A percentile compares a stretch with the other conserved stretches of the same genome.
phyloP scores from a whole-genome alignment of 2,329 filamentous ascomycete species.

The Fusarium bulbicola region DNA sequence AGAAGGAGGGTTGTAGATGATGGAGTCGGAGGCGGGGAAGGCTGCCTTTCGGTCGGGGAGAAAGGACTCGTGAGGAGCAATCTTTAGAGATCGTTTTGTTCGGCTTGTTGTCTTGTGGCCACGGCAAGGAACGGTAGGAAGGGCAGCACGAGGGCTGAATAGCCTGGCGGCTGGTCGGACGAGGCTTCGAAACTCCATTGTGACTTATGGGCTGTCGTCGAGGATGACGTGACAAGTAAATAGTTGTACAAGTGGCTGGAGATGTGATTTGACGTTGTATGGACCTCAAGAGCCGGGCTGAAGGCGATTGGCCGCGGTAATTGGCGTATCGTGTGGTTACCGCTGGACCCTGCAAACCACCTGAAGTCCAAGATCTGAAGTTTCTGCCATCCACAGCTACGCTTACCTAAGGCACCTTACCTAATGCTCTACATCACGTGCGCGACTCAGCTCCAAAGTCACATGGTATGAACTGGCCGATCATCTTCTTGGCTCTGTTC shows the following conservation, averaged over 20 bases:
- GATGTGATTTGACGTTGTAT: neutral
- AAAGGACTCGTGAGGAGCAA: constrained; percentile 70
- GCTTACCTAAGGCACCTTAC: constrained; percentile 29
- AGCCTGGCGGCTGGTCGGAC: constrained; percentile 49
- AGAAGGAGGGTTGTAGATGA: constrained; percentile 67
- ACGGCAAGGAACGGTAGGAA: constrained; percentile 45
- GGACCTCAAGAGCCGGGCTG: constrained; percentile 29
- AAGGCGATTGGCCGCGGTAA: constrained; percentile 37
- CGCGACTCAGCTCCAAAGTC: fast-evolving
- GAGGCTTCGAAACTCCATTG: constrained; percentile 50
- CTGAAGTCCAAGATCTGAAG: constrained; percentile 38
- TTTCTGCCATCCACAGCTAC: constrained; percentile 31
- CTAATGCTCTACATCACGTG: neutral
- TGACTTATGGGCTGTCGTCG: constrained; percentile 16
- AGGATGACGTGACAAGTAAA: neutral
- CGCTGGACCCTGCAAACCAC: constrained; percentile 23
- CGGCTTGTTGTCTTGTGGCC: constrained; percentile 63
- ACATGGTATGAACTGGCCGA: constrained; percentile 6
- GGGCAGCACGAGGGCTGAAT: constrained; percentile 40
- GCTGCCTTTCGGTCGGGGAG: constrained; percentile 50
- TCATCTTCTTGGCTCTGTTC: neutral
- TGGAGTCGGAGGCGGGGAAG: constrained; percentile 48
- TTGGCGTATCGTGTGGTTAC: constrained; percentile 36
- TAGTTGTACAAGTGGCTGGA: neutral
- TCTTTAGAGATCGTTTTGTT: constrained; percentile 66